A percentile compares a stretch with the other conserved stretches of the same genome.
Evolutionary conservation across 2,329 filamentous ascomycete species (phyloP).

Genomic region (Niveomyces coronatus): DNA sequence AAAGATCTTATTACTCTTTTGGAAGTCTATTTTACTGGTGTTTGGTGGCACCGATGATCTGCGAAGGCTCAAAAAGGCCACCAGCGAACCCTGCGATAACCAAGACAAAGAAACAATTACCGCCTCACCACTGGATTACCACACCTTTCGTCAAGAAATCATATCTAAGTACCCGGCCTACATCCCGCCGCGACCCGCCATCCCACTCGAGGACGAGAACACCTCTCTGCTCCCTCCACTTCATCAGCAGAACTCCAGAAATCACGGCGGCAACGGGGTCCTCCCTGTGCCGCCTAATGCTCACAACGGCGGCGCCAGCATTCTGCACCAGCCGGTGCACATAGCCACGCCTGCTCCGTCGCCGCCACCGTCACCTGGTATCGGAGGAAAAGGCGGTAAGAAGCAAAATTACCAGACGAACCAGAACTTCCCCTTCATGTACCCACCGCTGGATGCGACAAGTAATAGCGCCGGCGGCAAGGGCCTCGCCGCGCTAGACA

Average conservation of each 20-base stretch:
- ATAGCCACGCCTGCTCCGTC: constrained; percentile 98
- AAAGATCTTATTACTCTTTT: constrained; percentile 70
- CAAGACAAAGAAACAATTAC: constrained; percentile 73
- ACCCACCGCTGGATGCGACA: constrained; percentile 79
- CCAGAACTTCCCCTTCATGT: constrained; percentile 96
- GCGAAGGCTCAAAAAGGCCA: constrained; percentile 60
- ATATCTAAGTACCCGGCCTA: constrained; percentile 97
- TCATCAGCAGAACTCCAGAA: constrained; percentile 59
- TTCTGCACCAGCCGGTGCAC: constrained; percentile 90
- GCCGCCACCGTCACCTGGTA: constrained; percentile 78
- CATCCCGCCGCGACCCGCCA: constrained; percentile 70
- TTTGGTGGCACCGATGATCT: constrained; percentile 74
- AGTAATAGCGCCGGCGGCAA: constrained; percentile 90
- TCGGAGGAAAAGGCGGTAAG: constrained; percentile 86
- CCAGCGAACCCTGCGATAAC: constrained; percentile 51
- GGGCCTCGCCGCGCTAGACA: constrained; percentile 69
- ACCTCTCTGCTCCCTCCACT: constrained; percentile 83
- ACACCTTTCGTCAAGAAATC: constrained; percentile 91
- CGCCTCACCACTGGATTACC: constrained; percentile 90
- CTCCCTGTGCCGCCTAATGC: constrained; percentile 44
- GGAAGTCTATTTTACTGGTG: constrained; percentile 81
- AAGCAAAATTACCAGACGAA: constrained; percentile 99
- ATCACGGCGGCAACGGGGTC: constrained; percentile 50
- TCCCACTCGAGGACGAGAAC: constrained; percentile 82
- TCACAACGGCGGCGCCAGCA: constrained; percentile 58